Conservation (phyloP, 2,329 filamentous ascomycete genomes). For the Eutypella sp. region DNA sequence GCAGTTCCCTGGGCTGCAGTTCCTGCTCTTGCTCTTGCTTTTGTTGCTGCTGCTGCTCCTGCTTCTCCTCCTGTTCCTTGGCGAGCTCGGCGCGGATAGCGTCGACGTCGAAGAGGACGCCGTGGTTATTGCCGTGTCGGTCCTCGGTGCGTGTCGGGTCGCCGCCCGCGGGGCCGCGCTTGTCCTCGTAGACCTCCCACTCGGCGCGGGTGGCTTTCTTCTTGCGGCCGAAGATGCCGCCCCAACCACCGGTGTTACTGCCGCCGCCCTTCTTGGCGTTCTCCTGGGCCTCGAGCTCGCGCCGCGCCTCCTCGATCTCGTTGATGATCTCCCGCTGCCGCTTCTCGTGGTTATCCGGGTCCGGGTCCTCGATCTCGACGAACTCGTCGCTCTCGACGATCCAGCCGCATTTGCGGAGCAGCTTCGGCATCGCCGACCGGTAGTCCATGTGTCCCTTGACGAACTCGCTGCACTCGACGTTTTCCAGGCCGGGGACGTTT, state of each 20-base stretch:
- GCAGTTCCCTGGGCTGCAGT: constrained; percentile 69
- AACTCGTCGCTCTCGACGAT: constrained; percentile 90
- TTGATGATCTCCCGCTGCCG: constrained; percentile 90
- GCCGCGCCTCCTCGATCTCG: constrained; percentile 92
- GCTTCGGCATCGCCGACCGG: constrained; percentile 80
- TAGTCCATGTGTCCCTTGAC: constrained; percentile 97
- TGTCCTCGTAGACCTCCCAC: constrained; percentile 90
- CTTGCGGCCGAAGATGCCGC: constrained; percentile 73
- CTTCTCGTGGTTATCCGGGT: constrained; percentile 85
- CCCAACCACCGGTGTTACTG: constrained; percentile 9
- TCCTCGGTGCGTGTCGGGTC: constrained; percentile 34
- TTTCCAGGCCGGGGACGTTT: constrained; percentile 75
- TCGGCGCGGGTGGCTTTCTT: constrained; percentile 78
- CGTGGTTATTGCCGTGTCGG: constrained; percentile 47
- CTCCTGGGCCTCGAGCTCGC: constrained; percentile 75
- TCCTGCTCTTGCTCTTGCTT: too few species aligned
- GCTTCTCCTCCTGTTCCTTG: constrained; percentile 54
- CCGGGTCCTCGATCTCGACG: constrained; percentile 92
- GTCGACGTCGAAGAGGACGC: constrained; percentile 89
- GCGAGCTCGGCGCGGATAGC: constrained; percentile 85
- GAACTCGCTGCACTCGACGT: constrained; percentile 78
- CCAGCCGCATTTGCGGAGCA: constrained; percentile 87
- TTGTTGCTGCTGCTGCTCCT: constrained; percentile 23
- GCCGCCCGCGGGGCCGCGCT: constrained; percentile 13
- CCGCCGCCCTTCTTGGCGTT: constrained; percentile 54